phyloP scores from a whole-genome alignment of 805 yeast species.

The Candida quercuum region DNA sequence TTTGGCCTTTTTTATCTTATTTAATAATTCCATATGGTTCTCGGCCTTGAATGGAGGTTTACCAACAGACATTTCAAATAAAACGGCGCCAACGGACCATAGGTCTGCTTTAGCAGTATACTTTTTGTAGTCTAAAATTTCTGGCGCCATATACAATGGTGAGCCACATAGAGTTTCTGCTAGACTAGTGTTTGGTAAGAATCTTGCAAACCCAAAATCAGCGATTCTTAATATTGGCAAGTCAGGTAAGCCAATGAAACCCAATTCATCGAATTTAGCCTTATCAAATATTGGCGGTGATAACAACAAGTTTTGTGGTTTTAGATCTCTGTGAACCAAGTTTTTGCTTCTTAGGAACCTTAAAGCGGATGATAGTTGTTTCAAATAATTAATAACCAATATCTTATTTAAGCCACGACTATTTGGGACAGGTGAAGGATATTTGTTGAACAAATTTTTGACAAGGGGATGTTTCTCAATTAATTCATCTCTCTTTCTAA shows the following conservation, averaged over 20 bases:
- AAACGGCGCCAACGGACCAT: conserved; percentile 97
- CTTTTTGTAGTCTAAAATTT: conserved; percentile 87
- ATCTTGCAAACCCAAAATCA: conserved; percentile 96
- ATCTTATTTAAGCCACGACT: conserved; percentile 76
- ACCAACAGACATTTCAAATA: conserved; percentile 95
- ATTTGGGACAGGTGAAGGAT: conserved; percentile 68
- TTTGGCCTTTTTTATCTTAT: conserved; percentile 77
- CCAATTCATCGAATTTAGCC: conserved; percentile 42
- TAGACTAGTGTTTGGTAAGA: conserved; percentile 86
- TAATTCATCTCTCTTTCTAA: conserved; percentile 68
- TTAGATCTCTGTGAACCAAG: conserved; percentile 90
- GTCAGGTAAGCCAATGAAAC: conserved; percentile 78
- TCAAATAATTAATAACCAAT: conserved; percentile 76
- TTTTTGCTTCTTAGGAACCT: conserved; percentile 76
- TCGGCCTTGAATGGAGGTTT: conserved; percentile 93
- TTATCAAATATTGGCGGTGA: conserved; percentile 76
- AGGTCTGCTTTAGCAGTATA: conserved; percentile 96
- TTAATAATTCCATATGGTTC: conserved; percentile 84
- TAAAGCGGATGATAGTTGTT: conserved; percentile 82
- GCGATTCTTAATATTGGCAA: conserved; percentile 90
- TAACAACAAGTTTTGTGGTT: conserved; percentile 82
- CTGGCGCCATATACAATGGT: conserved; percentile 98
- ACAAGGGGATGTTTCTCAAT: conserved; percentile 73
- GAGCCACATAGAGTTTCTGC: conserved; percentile 98
- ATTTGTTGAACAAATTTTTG: conserved; percentile 67